Conservation (phyloP, 2,329 filamentous ascomycete genomes). For the Knoxdaviesia proteae region DNA sequence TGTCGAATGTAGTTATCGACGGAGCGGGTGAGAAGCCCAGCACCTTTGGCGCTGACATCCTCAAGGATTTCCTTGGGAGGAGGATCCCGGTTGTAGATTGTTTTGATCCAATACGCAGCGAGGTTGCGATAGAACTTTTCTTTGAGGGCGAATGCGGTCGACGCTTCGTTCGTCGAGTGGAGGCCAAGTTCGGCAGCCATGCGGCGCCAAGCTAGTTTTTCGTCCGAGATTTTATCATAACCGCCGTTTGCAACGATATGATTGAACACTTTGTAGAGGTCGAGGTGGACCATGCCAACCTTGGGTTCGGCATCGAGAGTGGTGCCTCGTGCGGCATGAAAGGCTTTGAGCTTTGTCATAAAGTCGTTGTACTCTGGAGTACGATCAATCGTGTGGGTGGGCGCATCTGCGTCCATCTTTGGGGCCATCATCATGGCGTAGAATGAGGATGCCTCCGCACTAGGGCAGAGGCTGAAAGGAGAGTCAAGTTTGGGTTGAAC, state of each 20-base stretch:
- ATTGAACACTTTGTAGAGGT: slow-evolving; percentile 61
- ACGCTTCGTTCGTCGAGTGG: slow-evolving; percentile 52
- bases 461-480: too few species aligned
- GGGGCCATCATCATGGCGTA: too few species aligned
- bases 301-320: slow-evolving; percentile 62
- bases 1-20: slow-evolving; percentile 46
- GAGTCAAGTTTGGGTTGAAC: too few species aligned
- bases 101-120: slow-evolving; percentile 68
- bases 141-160: slow-evolving; percentile 73
- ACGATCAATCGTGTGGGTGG: slow-evolving; percentile 27
- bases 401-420: too few species aligned
- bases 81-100: slow-evolving; percentile 57
- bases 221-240: slow-evolving; percentile 65
- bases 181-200: slow-evolving; percentile 60
- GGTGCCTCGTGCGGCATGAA: slow-evolving; percentile 63
- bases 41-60: slow-evolving; percentile 69
- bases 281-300: slow-evolving; percentile 55
- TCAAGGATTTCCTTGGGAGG: slow-evolving; percentile 79
- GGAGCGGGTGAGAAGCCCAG: slow-evolving; percentile 57
- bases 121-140: slow-evolving; percentile 80
- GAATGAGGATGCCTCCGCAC: too few species aligned
- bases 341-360: slow-evolving; percentile 49
- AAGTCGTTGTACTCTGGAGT: slow-evolving; percentile 61
- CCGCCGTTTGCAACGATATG: slow-evolving; percentile 58
- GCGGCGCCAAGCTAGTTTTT: slow-evolving; percentile 71